phyloP scores from a whole-genome alignment of 2,329 filamentous ascomycete species.

The Dactylella cylindrospora region DNA sequence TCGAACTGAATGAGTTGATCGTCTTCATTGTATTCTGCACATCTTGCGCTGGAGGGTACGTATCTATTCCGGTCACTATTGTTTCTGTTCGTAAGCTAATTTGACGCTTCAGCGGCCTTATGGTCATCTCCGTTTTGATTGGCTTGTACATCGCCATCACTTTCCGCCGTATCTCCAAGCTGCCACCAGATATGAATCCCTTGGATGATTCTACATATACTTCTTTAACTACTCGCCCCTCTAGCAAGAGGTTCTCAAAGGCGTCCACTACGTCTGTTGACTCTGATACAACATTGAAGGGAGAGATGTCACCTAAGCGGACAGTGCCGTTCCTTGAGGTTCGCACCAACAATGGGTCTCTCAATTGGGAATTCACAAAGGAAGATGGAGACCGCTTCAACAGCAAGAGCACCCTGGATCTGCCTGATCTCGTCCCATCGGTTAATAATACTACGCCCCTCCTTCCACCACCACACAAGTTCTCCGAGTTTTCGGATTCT shows the following conservation, averaged over 20 bases:
- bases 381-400: constrained; percentile 10
- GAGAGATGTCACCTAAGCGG: constrained; percentile 13
- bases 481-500: constrained; percentile 2
- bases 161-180: constrained; percentile 76
- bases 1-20: constrained; percentile 60
- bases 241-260: constrained; percentile 36
- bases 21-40: constrained; percentile 55
- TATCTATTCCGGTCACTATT: constrained; percentile 64
- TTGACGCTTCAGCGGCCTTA: constrained; percentile 59
- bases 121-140: constrained; percentile 68
- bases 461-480: constrained; percentile 31
- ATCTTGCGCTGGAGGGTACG: constrained; percentile 51
- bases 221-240: constrained; percentile 18
- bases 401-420: constrained; percentile 27
- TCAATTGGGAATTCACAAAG: constrained; percentile 37
- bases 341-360: constrained; percentile 38
- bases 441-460: constrained; percentile 10
- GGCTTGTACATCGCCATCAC: constrained; percentile 74
- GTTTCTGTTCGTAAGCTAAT: constrained; percentile 54
- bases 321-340: constrained; percentile 35
- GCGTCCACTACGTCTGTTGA: constrained; percentile 26
- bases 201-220: constrained; percentile 63
- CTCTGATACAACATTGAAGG: constrained; percentile 11
- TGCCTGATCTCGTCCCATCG: constrained; percentile 15
- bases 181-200: constrained; percentile 95